These are phyloP conservation scores for Fusarium irregulare DNA, from an alignment of 2,329 filamentous ascomycete genomes.

Conservation along the genomic window DNA sequence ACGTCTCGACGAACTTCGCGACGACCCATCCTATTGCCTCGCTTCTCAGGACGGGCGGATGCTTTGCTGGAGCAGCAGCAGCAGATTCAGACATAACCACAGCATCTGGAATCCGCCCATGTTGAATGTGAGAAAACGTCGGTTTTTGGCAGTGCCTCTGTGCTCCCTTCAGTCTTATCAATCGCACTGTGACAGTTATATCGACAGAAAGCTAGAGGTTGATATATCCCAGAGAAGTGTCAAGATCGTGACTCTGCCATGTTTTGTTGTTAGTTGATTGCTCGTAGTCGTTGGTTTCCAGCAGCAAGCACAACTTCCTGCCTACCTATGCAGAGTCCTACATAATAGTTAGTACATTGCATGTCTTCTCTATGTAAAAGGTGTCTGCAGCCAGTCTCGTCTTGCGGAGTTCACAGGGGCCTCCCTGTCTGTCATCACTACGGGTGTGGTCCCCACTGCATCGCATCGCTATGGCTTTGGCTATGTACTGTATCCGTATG, in stretches of 20 bases:
- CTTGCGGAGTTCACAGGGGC: conserved; percentile 43
- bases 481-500: conserved; percentile 41
- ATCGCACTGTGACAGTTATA: background rate
- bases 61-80: conserved; percentile 23
- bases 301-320: conserved; percentile 20
- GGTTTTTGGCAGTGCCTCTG: conserved; percentile 13
- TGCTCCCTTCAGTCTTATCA: conserved; percentile 6
- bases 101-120: conserved; percentile 23
- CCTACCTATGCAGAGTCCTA: conserved; percentile 14
- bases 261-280: background rate
- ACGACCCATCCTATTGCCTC: conserved; percentile 39
- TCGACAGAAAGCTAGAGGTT: background rate
- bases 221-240: background rate
- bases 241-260: background rate
- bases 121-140: conserved; percentile 23
- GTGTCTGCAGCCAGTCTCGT: conserved; percentile 27
- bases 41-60: conserved; percentile 20
- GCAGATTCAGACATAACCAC: conserved; percentile 25
- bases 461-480: conserved; percentile 37
- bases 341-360: background rate
- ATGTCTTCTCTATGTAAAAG: conserved; percentile 7
- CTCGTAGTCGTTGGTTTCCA: background rate
- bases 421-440: conserved; percentile 46
- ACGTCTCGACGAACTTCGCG: conserved; percentile 41
- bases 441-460: conserved; percentile 37